Base-by-base conservation (phyloP, 2,329 filamentous ascomycete species). In the Aspergillus sp. region DNA sequence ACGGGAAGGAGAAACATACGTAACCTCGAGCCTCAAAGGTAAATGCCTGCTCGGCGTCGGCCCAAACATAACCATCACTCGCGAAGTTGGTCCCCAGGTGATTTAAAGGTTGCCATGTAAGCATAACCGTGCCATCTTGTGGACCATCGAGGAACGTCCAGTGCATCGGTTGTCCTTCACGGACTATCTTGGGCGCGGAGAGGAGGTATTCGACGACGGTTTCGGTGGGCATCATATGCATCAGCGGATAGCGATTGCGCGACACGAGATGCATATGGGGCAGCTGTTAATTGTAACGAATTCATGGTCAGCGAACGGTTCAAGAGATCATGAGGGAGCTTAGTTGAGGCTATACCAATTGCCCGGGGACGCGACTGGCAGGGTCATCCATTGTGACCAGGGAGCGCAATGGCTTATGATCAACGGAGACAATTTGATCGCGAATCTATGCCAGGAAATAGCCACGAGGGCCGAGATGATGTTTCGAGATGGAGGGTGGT, bases 31-130 rank as follows among this genome's bases (percentile, higher is more conserved):
- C 84, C 59, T 96, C 89, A 61, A 92, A 87, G 62, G 87, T 87
- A 65, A 88, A 93, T 44, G 85, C 85, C 53, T 88, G 83, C 77
- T 99, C 93, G 6, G 86, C 84, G 65, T 92, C 90, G 15, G 87
- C 87, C 93, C 93, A 99, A 17, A 97, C 82, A 73, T 93, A 96
- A 47, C 95, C 95, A 78, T 99, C 93, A 37, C 90, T 96, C 8
- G 93, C 88, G 71, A 93, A 96, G 67, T 87, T 88, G 2, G 84
- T 86, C 4, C 85, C 86, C 55, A 90, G 75, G 57, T 87, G 84
- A 66, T 87, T 83, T 52, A 89, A 80, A 2, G 93, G 90, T 73
- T 97, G 92, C 93, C 93, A 98, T 52, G 90, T 89, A 62, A 98
- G 81, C 71, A 95, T 85, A 45, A 96, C 84, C 8, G 88, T 89